Conservation (phyloP, 257 asterid species). For the Solanum rostratum region DNA sequence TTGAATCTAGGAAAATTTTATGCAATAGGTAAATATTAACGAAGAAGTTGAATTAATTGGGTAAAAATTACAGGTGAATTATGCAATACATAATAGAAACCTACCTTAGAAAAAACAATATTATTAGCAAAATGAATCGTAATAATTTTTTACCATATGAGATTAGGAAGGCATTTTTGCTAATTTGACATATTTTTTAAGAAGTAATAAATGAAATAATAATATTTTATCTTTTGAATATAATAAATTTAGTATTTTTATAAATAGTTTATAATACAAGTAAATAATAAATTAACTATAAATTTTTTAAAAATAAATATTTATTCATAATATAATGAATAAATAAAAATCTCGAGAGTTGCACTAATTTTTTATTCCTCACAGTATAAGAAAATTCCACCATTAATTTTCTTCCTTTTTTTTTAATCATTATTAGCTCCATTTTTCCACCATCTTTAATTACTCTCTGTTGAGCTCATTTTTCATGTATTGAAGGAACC, state of each 20-base stretch:
- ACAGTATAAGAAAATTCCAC: not conserved
- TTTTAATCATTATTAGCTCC: not conserved
- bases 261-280: no score
- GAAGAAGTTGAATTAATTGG: no score
- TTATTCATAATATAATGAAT: not conserved
- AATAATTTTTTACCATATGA: not conserved
- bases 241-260: no score
- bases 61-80: no score
- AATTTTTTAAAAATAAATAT: not conserved
- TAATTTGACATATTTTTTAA: not conserved
- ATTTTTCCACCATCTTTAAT: not conserved
- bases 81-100: no score
- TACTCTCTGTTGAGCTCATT: not conserved
- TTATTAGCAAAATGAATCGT: accelerated
- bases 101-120: not conserved
- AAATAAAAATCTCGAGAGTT: not conserved
- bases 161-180: not conserved
- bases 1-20: no score
- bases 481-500: not conserved
- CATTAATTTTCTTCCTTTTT: not conserved
- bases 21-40: no score
- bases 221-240: not conserved
- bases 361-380: not conserved
- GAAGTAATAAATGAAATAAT: not conserved
- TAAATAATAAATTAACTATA: no score